Conservation (phyloP, 2,329 filamentous ascomycete genomes). For the Blastomyces percursus region DNA sequence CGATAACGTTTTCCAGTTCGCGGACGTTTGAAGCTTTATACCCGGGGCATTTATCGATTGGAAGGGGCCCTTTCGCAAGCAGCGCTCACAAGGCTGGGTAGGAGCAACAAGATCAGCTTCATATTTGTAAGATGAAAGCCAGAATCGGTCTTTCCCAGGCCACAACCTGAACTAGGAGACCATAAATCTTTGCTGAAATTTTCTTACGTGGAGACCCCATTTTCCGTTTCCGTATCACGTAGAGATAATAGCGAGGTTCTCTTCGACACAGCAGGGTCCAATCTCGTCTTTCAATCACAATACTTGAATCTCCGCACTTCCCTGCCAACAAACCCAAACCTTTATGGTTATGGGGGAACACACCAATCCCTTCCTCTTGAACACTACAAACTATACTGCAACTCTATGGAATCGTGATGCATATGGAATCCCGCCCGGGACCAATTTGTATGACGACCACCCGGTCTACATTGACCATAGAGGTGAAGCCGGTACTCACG, state of each 20-base stretch:
- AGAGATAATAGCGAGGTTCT: conserved; percentile 24
- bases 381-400: conserved; percentile 53
- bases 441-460: conserved; percentile 58
- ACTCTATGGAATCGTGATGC: conserved; percentile 56
- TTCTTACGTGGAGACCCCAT: conserved; percentile 42
- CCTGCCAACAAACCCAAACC: conserved; percentile 52
- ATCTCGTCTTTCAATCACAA: conserved; percentile 60
- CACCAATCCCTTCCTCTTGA: conserved; percentile 53
- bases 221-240: conserved; percentile 48
- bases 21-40: conserved; percentile 13
- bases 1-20: conserved; percentile 37
- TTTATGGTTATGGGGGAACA: conserved; percentile 65
- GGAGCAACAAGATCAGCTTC: background rate
- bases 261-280: conserved; percentile 54
- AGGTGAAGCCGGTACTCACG: conserved; percentile 43
- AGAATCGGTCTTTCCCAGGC: conserved; percentile 51
- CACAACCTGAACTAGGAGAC: conserved; percentile 26
- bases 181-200: conserved; percentile 42
- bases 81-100: conserved; percentile 5
- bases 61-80: background rate
- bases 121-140: conserved; percentile 21
- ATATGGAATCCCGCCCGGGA: conserved; percentile 44
- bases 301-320: conserved; percentile 59
- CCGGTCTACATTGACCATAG: conserved; percentile 60
- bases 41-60: conserved; percentile 12